Base-by-base conservation (phyloP, 1,284 basidiomycete species). In the Trichosporon sp. region DNA sequence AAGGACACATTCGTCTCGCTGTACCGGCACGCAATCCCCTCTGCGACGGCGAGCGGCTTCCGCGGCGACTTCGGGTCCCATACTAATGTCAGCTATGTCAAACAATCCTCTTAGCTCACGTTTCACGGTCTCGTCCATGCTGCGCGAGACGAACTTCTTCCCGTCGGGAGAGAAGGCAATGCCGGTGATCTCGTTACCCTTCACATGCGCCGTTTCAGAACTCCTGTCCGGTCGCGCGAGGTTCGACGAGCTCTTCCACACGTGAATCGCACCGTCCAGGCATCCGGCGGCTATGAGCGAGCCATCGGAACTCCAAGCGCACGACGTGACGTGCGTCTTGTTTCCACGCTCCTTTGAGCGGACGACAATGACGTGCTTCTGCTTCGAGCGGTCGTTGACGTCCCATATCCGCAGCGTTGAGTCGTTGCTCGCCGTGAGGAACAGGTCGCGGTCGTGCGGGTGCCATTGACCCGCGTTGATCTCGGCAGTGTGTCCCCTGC, bases 331-430 rank as follows among this genome's bases (percentile, higher is more conserved):
- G 75, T 93, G 94, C 11, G 95, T 98, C 68, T 94, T 85, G 16
- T 91, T 89, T n/a, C 96, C 96, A 58, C 95, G 85, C 70, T 95
- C 92, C 78, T 95, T 97, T 19, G 92, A 95, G 80, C 95, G 95
- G 70, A 97, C 90, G 10, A 97, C 93, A 70, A 99, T 94, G 34
- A 97, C 92, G 0, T 87, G 86, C 81, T 93, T 93, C 76, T 97
- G 94, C 78, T 95, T 95, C 56, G 89, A 85, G 72, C 87, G 89
- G 72, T 92, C 87, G 72, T 91, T 89, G 9, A 88, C 85, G 70
- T 98, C 89, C 96, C 96, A 99, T 78, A 99, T 90, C 63, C 95
- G 86, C 62, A 98, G 89, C 0, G 96, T 98, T 4, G 91, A 93
- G 81, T 99, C 96, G 49, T 89, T 88, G n/a, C 92, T 93, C 65